Conservation (phyloP, 805 yeast genomes). For the Hemisphaericaspora nanyangensis region DNA sequence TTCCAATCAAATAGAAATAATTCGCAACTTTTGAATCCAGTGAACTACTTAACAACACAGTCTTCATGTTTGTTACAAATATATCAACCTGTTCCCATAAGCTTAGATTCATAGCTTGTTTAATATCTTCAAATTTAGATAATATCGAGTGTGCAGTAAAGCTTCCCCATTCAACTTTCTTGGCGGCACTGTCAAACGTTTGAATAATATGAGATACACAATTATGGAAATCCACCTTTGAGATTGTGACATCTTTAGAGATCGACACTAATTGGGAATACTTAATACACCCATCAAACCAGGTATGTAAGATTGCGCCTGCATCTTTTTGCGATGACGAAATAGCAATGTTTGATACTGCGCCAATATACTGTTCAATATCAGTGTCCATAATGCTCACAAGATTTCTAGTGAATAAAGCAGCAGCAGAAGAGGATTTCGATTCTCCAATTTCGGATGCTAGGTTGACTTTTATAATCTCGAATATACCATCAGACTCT, state of each 20-base stretch:
- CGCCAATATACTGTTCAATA: conserved; percentile 23
- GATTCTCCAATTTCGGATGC: background rate
- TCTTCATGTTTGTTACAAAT: conserved; percentile 6
- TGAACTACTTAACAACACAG: background rate
- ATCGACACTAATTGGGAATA: background rate
- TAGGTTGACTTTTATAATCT: background rate
- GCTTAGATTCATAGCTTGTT: conserved; percentile 3
- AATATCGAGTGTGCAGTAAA: conserved; percentile 13
- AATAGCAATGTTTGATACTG: conserved; percentile 6
- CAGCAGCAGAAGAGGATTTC: background rate
- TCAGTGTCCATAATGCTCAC: conserved; percentile 24
- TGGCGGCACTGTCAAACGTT: background rate
- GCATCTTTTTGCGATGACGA: background rate
- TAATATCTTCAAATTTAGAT: conserved; percentile 12
- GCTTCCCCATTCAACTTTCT: conserved; percentile 19
- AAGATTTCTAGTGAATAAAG: conserved; percentile 18
- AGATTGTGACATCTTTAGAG: background rate
- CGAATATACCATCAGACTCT: background rate
- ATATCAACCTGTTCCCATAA: conserved; percentile 11
- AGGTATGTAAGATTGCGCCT: background rate
- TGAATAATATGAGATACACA: conserved; percentile 2
- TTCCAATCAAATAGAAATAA: conserved; percentile 4
- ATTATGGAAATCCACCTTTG: conserved; percentile 1
- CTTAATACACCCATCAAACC: conserved; percentile 5
- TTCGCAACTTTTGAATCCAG: background rate